Evolutionary conservation across 2,329 filamentous ascomycete genomes (phyloP).

Genomic region (Colletotrichum trifolii): DNA sequence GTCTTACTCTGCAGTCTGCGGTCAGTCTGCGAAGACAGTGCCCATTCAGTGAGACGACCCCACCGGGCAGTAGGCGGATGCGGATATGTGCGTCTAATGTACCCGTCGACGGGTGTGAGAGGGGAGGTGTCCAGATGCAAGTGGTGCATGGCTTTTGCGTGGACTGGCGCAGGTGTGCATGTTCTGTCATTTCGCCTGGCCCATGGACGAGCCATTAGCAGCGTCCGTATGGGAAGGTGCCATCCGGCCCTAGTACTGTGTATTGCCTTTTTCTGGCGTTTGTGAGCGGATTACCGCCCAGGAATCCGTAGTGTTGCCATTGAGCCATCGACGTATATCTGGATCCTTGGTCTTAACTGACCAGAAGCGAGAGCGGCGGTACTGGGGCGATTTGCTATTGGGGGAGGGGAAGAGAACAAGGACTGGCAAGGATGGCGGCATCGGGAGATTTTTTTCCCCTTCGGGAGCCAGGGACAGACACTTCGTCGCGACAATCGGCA

Average conservation of each 20-base stretch:
- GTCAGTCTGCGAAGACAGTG: conserved; percentile 17
- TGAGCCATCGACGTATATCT: conserved; percentile 7
- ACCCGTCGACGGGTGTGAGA: conserved; percentile 20
- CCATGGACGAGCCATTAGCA: conserved; percentile 21
- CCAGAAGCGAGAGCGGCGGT: conserved; percentile 20
- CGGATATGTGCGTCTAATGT: conserved; percentile 26
- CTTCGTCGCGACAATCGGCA: conserved; percentile 11
- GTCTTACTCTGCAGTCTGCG: conserved; percentile 1
- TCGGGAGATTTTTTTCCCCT: conserved; percentile 1
- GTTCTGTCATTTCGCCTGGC: conserved; percentile 32
- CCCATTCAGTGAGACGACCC: conserved; percentile 22
- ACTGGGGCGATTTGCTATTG: conserved; percentile 5
- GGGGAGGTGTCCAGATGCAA: conserved; percentile 20
- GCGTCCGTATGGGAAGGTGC: conserved; percentile 34
- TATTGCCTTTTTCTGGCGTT: conserved; percentile 7
- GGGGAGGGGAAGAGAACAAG: background rate
- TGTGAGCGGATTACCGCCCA: conserved; percentile 5
- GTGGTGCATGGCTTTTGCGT: conserved; percentile 23
- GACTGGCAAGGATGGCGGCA: background rate
- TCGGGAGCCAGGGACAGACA: background rate
- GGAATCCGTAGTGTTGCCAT: conserved; percentile 22
- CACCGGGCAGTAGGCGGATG: conserved; percentile 30
- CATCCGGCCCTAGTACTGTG: conserved; percentile 16
- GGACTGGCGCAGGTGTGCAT: conserved; percentile 4
- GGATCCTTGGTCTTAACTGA: conserved; percentile 27